phyloP scores from a whole-genome alignment of 352 stramenopile genomes.

The Pilasporangium apinafurcum region DNA sequence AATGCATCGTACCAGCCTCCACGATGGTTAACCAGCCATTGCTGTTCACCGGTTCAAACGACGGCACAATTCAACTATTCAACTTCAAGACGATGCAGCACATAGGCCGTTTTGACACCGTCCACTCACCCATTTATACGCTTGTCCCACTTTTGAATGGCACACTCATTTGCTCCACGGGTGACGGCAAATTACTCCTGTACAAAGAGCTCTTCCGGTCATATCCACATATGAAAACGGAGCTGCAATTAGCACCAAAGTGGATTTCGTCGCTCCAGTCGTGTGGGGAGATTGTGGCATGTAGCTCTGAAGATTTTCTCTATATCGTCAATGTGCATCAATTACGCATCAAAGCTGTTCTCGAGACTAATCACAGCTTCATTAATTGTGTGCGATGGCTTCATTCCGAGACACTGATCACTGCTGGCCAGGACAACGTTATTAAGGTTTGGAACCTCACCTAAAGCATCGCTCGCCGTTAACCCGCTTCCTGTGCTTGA shows the following conservation, averaged over 20 bases:
- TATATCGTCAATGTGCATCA: constrained; percentile 46
- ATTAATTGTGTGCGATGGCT: constrained; percentile 62
- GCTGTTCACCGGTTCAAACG: constrained; percentile 66
- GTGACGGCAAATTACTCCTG: constrained; percentile 48
- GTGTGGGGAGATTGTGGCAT: constrained; percentile 31
- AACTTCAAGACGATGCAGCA: constrained; percentile 29
- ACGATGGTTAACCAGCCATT: constrained; percentile 4
- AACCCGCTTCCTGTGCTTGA: neutral
- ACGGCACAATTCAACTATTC: constrained; percentile 70
- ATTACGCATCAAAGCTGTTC: constrained; percentile 22
- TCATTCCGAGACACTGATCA: constrained; percentile 28
- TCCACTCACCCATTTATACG: constrained; percentile 50
- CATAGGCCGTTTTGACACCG: constrained; percentile 31
- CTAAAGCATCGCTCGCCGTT: constrained; percentile 9
- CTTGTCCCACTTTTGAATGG: constrained; percentile 16
- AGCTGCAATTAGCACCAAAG: constrained; percentile 33
- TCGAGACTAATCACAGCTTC: constrained; percentile 52
- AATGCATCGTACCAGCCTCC: constrained; percentile 29
- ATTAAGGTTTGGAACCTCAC: constrained; percentile 58
- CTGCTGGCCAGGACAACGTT: constrained; percentile 59
- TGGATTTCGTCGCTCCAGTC: constrained; percentile 66
- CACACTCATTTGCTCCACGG: constrained; percentile 54
- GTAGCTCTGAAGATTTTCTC: constrained; percentile 48
- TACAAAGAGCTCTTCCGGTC: constrained; percentile 20
- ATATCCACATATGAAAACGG: constrained; percentile 9